Evolutionary conservation across 768 basidiomycete species (phyloP), one percentile per base, ranked within the genome.

Genomic region (Lactarius sp.): DNA sequence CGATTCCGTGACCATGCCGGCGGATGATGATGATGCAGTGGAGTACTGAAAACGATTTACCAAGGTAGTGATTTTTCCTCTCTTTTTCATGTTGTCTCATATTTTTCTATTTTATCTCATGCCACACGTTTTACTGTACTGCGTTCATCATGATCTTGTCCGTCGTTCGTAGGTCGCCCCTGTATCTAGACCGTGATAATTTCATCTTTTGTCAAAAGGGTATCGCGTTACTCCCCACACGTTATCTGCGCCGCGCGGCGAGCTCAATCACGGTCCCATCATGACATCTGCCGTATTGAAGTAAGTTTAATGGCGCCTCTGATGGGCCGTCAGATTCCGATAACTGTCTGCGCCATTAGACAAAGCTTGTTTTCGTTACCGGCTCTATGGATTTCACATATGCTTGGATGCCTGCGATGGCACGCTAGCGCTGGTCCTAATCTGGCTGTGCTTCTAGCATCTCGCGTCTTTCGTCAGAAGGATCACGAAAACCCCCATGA

Each of bases 21-120:
- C 83, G 54, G 87, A 90, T 62, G 89, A 88, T 66, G 89, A 90
- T 66, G 89, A 90, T 71, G 89, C 87, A 12, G 87, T 91, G 51
- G 89, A 91, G 76, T 91, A 90, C 76, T 90, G 62, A 67, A 41
- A 16, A 20, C 22, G 22, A 46, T 42, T 36, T 56, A 41, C 12
- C 39, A 66, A 68, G 65, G 59, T 66, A 55, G 65, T 63, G 46
- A 55, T 53, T 20, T 62, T 46, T 59, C 27, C 41, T 54, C 50
- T 27, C 41, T 55, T 67, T 37, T 50, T 59, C 47, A n/a, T 22
- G 22, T 50, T 56, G 58, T 56, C 53, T 66, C 60, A 53, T 51
- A 22, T 57, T 33, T 44, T 20, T 52, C 42, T 61, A 56, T 62
- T 62, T 59, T 66, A 39, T 53, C 51, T 52, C 65, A 37, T 59